These are phyloP conservation scores for Trichoderma gracile DNA, from an alignment of 2,329 filamentous ascomycete genomes.

Conservation along the genomic window DNA sequence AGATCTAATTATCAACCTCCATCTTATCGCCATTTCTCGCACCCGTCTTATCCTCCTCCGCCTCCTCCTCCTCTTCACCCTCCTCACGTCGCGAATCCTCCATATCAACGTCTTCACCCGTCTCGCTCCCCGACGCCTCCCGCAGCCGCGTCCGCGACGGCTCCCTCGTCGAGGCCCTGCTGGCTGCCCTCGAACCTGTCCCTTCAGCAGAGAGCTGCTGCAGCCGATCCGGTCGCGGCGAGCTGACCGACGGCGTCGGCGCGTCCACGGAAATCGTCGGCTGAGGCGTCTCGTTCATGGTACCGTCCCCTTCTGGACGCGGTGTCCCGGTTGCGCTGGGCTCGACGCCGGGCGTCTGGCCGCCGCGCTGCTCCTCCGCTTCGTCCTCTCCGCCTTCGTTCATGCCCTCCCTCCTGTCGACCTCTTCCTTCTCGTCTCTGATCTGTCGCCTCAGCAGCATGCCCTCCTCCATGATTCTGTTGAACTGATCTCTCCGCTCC, in stretches of 20 bases:
- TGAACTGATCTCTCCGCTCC: constrained; percentile 83
- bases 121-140: constrained; percentile 40
- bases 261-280: constrained; percentile 35
- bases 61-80: constrained; percentile 42
- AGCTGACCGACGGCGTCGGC: constrained; percentile 39
- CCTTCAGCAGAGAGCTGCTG: constrained; percentile 30
- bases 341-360: constrained; percentile 53
- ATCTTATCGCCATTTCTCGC: constrained; percentile 59
- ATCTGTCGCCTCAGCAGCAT: constrained; percentile 82
- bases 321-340: constrained; percentile 55
- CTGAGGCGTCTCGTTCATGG: constrained; percentile 32
- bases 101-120: constrained; percentile 62
- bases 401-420: constrained; percentile 83
- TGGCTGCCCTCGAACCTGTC: constrained; percentile 32
- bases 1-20: constrained; percentile 57
- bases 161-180: constrained; percentile 36
- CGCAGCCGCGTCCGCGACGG: constrained; percentile 34
- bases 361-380: constrained; percentile 48
- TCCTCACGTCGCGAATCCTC: constrained; percentile 45
- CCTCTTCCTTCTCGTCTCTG: constrained; percentile 92
- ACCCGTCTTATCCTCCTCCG: constrained; percentile 42
- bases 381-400: constrained; percentile 66
- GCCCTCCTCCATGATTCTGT: constrained; percentile 86
- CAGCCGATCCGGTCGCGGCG: constrained; percentile 36
- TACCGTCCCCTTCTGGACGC: constrained; percentile 46